Conservation (phyloP, 1,284 basidiomycete species). For the Marasmius fiardii region DNA sequence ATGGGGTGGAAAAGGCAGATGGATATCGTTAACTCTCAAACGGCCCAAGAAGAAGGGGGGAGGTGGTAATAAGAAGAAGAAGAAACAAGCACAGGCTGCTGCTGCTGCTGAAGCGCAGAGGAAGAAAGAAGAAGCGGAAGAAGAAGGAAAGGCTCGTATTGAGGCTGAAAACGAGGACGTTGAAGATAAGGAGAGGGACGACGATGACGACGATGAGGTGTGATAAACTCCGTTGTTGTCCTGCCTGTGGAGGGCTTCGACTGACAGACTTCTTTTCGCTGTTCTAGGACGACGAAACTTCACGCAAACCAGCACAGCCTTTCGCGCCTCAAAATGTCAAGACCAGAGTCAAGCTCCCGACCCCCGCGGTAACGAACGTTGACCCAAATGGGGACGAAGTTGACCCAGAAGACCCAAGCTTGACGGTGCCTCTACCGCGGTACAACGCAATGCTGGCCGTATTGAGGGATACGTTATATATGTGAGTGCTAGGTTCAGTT, state of each 20-base stretch:
- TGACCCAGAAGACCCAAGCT: constrained; percentile 70
- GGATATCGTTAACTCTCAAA: constrained; percentile 77
- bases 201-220: constrained; percentile 2
- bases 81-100: constrained; percentile 28
- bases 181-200: constrained; percentile 27
- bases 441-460: constrained; percentile 94
- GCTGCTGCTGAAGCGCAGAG: constrained; percentile 21
- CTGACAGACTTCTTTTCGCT: not conserved
- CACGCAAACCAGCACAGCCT: not conserved
- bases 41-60: constrained; percentile 52
- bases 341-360: not conserved
- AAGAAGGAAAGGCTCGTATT: constrained; percentile 18
- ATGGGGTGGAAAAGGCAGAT: constrained; percentile 72
- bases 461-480: constrained; percentile 81
- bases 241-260: constrained; percentile 2
- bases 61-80: constrained; percentile 33
- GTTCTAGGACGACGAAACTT: not conserved
- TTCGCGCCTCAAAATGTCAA: not conserved
- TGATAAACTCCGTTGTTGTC: not conserved
- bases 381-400: constrained; percentile 25
- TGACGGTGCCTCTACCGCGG: constrained; percentile 71
- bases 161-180: constrained; percentile 20
- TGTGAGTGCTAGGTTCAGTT: constrained; percentile 45
- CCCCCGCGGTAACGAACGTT: not conserved
- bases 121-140: constrained; percentile 30